phyloP scores from a whole-genome alignment of 352 stramenopile species.

The Phytophthora brassicae region DNA sequence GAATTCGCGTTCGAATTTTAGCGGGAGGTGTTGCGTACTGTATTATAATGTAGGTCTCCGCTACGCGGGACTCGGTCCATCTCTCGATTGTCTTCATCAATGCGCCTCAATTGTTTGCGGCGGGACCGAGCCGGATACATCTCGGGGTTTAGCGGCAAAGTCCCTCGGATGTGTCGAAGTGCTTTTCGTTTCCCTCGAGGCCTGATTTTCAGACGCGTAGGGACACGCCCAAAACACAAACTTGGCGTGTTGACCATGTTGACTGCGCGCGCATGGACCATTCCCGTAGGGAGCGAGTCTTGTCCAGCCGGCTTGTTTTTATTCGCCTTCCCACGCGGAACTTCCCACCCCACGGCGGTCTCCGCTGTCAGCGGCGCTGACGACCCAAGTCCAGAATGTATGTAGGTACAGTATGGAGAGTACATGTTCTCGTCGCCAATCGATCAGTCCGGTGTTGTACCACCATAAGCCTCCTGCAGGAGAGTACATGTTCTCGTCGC shows the following conservation, averaged over 20 bases:
- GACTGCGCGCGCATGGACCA: conserved; percentile 23
- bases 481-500: conserved; percentile 21
- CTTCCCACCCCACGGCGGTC: conserved; percentile 23
- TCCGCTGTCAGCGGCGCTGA: too few species aligned
- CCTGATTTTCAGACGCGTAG: conserved; percentile 35
- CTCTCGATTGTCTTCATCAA: not conserved
- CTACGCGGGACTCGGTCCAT: not conserved
- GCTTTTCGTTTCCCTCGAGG: conserved; percentile 11
- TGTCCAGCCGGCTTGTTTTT: conserved; percentile 31
- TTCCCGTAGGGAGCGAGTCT: not conserved
- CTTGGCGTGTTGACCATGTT: conserved; percentile 24
- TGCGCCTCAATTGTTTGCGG: conserved; percentile 14
- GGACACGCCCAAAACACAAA: too few species aligned
- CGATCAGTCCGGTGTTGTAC: conserved; percentile 27
- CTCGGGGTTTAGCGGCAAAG: conserved; percentile 17
- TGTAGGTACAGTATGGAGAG: conserved; percentile 5
- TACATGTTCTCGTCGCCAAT: conserved; percentile 26
- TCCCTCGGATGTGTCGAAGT: conserved; percentile 38
- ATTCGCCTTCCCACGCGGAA: not conserved
- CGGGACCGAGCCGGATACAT: conserved; percentile 9
- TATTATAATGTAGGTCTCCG: not conserved
- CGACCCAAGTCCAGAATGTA: conserved; percentile 6
- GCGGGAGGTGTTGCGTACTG: not conserved
- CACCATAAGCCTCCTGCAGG: conserved; percentile 13
- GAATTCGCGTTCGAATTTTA: conserved; percentile 13